Evolutionary conservation across 2,329 filamentous ascomycete species (phyloP), one percentile per base, ranked within the genome.

Genomic region (Laburnicola sp.): DNA sequence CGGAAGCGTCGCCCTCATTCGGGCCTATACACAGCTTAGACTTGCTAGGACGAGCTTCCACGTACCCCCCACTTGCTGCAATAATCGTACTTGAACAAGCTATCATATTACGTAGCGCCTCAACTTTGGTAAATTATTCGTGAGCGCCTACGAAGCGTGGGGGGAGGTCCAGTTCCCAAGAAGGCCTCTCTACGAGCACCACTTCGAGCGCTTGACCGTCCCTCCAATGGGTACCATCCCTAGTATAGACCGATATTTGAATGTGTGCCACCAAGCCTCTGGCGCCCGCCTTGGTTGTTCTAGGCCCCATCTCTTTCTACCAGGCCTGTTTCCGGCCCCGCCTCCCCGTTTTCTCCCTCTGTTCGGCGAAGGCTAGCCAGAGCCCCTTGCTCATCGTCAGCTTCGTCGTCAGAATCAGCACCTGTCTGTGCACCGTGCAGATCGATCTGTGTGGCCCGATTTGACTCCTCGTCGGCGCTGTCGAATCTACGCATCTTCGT

Each of bases 171-270:
- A 91, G 79, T 72, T 95, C 89, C 85, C 88, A 94, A 61, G 86
- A 80, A 21, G 93, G 92, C 64, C 92, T 80, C 78, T 97, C 93
- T 10, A 97, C 85, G 45, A 97, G 78, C 2, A 91, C 92, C 40
- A 97, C 88, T 74, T 99, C 94, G 3, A 88, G 74, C 8, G 76
- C 72, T 39, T 63, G 53, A 23, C 37, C 44, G 35, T 86, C 75
- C 26, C 56, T 25, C 75, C 77, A 28, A 87, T 73, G 16, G 82
- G 80, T 21, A 85, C 79, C 38, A 87, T 80, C 4, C 92, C 94
- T 54, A 99, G 78, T 62, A 99, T 91, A n/a, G 92, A 89, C 51
- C 92, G 83, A 74, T 97, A 99, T 74, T 96, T 95, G 79, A 88
- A 91, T 4, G 92, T 96, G 69, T 86, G 84, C 90, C 91, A 97